Percentiles rank a stretch among this genome's conserved stretches.
Evolutionary conservation across 371 early-diverging fungal genomes (phyloP).

Genomic region (Mortierella sp.): DNA sequence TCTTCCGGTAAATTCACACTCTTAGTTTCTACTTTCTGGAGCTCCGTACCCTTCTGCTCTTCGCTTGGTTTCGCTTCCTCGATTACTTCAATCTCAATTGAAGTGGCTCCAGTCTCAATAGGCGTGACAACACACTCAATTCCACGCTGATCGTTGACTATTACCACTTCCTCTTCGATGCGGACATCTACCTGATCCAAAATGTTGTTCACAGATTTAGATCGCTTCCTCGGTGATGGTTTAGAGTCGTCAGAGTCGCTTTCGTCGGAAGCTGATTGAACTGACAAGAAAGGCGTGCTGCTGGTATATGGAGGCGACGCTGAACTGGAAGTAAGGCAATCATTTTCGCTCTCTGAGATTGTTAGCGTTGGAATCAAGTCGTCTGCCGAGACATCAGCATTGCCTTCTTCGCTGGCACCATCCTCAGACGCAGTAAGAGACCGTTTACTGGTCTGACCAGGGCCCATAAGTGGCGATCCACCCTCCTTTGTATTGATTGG

Average conservation of each 20-base stretch:
- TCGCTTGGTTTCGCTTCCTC: not conserved
- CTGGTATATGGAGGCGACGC: not conserved
- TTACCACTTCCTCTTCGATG: not conserved
- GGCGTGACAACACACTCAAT: conserved; percentile 7
- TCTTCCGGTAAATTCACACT: conserved; percentile 2
- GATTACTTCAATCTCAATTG: not conserved
- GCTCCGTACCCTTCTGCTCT: not conserved
- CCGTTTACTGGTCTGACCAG: conserved; percentile 25
- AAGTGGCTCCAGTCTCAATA: too few species aligned
- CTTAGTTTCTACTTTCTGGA: not conserved
- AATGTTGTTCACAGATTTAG: conserved; percentile 15
- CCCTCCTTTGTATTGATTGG: conserved; percentile 26
- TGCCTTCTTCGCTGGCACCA: not conserved
- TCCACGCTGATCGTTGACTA: conserved; percentile 13
- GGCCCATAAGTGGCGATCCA: conserved; percentile 12
- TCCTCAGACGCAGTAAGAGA: conserved; percentile 19
- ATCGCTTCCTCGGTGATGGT: conserved; percentile 23
- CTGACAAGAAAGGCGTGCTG: conserved; percentile 1
- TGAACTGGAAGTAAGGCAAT: not conserved
- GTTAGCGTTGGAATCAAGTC: conserved; percentile 17
- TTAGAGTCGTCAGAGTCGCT: not conserved
- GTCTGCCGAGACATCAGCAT: not conserved
- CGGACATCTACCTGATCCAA: not conserved
- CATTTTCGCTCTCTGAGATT: not conserved
- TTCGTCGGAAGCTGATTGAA: not conserved